Conservation (phyloP, 1,284 basidiomycete genomes). For the Xanthoconium separans region DNA sequence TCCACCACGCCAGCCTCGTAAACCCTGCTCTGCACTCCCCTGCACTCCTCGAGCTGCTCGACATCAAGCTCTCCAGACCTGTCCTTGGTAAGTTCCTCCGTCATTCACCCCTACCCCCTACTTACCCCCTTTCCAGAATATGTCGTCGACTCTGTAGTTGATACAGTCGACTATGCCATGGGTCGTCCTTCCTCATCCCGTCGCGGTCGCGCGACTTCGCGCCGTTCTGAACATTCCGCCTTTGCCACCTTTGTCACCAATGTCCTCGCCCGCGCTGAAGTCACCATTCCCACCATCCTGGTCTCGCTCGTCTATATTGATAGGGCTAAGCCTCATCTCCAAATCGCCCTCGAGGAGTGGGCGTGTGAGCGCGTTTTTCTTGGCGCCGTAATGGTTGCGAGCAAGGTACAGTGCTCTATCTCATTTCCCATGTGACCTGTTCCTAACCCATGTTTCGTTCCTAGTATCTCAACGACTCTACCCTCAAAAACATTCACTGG, state of each 20-base stretch:
- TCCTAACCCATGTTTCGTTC: slow-evolving; percentile 12
- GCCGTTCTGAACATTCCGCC: slow-evolving; percentile 49
- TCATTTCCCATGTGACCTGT: slow-evolving; percentile 15
- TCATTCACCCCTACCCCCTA: neutral
- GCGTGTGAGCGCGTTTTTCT: slow-evolving; percentile 76
- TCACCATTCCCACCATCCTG: slow-evolving; percentile 61
- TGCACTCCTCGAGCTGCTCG: slow-evolving; percentile 61
- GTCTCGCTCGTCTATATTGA: slow-evolving; percentile 69
- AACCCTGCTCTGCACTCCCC: slow-evolving; percentile 59
- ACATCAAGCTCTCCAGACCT: slow-evolving; percentile 54
- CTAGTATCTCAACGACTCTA: slow-evolving; percentile 73
- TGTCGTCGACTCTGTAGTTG: slow-evolving; percentile 60
- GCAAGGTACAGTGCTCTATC: slow-evolving; percentile 51
- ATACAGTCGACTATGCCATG: slow-evolving; percentile 72
- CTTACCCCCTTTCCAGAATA: slow-evolving; percentile 48
- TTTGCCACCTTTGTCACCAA: slow-evolving; percentile 63
- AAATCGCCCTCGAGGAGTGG: slow-evolving; percentile 76
- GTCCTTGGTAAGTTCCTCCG: slow-evolving; percentile 54
- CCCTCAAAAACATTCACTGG: slow-evolving; percentile 77
- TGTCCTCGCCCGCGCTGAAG: slow-evolving; percentile 66
- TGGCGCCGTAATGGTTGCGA: slow-evolving; percentile 68
- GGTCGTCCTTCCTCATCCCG: slow-evolving; percentile 55
- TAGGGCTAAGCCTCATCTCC: slow-evolving; percentile 68
- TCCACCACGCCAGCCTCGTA: slow-evolving; percentile 64
- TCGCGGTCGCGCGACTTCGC: slow-evolving; percentile 46